Conservation (phyloP, 1,284 basidiomycete species). For the Malassezia japonica region DNA sequence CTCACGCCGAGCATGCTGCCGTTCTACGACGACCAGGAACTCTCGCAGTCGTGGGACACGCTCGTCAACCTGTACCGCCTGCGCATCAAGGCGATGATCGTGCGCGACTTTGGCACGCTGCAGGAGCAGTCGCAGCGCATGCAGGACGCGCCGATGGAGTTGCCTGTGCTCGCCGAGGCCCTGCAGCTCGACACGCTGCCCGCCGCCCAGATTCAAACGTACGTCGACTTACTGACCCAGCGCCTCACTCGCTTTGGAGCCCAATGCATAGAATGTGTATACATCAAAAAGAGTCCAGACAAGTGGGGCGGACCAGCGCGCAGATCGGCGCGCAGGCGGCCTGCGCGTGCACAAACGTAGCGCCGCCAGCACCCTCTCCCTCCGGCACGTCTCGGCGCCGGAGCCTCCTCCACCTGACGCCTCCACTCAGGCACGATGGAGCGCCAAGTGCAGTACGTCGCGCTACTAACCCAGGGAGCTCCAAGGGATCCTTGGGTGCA, state of each 20-base stretch:
- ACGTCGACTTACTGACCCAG: background rate
- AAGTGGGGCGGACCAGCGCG: too few relatives aligned
- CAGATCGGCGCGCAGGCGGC: too few relatives aligned
- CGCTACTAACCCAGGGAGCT: constrained; percentile 9
- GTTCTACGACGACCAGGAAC: constrained; percentile 17
- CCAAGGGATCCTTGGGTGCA: constrained; percentile 10
- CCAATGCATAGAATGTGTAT: too few relatives aligned
- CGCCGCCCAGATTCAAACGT: constrained; percentile 11
- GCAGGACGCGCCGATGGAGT: constrained; percentile 2
- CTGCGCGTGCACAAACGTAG: too few relatives aligned
- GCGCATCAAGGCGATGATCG: constrained; percentile 15
- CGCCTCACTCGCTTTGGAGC: constrained; percentile 11
- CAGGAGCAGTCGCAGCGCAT: background rate
- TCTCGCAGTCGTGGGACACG: constrained; percentile 16
- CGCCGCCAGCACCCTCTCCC: too few relatives aligned
- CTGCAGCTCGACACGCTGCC: constrained; percentile 16
- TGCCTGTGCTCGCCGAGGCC: constrained; percentile 11
- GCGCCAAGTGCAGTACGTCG: constrained; percentile 2
- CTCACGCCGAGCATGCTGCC: constrained; percentile 14
- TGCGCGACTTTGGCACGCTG: constrained; percentile 11
- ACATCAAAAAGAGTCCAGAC: too few relatives aligned
- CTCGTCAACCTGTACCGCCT: constrained; percentile 16
- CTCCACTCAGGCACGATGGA: constrained; percentile 1
- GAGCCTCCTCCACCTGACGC: too few relatives aligned
- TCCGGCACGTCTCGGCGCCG: too few relatives aligned